A percentile compares a stretch with the other conserved stretches of the same genome.
phyloP scores from a whole-genome alignment of 257 asterid genomes.

The Eucommia ulmoides region DNA sequence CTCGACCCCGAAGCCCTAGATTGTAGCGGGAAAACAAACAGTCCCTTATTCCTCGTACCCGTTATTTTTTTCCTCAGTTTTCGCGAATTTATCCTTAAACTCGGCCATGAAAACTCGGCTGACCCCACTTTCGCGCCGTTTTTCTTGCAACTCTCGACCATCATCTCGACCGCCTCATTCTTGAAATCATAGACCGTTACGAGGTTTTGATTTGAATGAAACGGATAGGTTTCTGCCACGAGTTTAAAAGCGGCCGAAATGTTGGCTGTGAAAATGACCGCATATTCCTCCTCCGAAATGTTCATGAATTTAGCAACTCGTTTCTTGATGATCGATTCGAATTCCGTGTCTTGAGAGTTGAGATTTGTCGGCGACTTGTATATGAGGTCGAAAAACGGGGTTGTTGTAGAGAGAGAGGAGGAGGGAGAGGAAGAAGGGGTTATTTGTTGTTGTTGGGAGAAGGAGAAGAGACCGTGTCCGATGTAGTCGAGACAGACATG shows the following conservation, averaged over 20 bases:
- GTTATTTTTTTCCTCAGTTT: conserved; percentile 37
- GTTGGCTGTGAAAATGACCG: conserved; percentile 59
- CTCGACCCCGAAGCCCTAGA: conserved; percentile 56
- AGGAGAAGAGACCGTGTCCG: conserved; percentile 77
- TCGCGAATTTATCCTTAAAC: conserved; percentile 34
- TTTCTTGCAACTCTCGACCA: conserved; percentile 28
- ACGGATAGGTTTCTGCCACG: conserved; percentile 57
- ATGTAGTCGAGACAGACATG: conserved; percentile 63
- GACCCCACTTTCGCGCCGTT: conserved; percentile 35
- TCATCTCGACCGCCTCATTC: conserved; percentile 41
- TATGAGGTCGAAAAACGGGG: conserved; percentile 39
- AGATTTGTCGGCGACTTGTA: conserved; percentile 36
- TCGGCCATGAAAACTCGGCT: conserved; percentile 75
- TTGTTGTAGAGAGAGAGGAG: conserved; percentile 20
- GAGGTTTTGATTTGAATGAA: conserved; percentile 28
- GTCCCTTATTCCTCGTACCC: conserved; percentile 22
- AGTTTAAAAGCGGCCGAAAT: conserved; percentile 63
- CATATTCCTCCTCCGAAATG: conserved; percentile 47
- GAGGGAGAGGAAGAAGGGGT: conserved; percentile 14
- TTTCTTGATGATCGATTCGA: conserved; percentile 28
- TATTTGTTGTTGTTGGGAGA: conserved; percentile 26
- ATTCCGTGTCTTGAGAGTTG: conserved; percentile 29
- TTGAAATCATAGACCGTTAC: conserved; percentile 54
- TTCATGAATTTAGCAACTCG: conserved; percentile 64
- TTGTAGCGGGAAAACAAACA: conserved; percentile 69